Base-by-base conservation (phyloP, 1,284 basidiomycete species). In the Neonothopanus nambi region DNA sequence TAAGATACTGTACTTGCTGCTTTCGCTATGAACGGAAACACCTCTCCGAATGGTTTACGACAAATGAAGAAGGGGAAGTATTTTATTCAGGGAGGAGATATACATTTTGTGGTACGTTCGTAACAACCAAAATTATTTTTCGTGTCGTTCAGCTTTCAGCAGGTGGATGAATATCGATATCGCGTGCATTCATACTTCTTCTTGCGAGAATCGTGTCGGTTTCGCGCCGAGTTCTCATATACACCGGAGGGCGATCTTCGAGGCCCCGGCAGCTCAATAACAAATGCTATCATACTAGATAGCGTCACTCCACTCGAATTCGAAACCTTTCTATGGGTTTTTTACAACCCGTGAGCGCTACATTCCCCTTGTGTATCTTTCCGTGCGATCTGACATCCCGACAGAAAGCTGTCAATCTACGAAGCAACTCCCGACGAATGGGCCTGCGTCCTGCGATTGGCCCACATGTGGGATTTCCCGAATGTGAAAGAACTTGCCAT, bases 321-420 rank as follows among this genome's bases (percentile, higher is more conserved):
- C 54, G 73, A 75, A 15, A 71, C 72, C 2, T 76, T 87, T 37
- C 69, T 85, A 2, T 83, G 81, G 75, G 76, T 85, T 0, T 85
- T 85, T 57, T 85, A 85, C 60, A 85, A 86, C 55, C 76, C 80
- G 84, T 86, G 60, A 33, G 30, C 59, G 82, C 69, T 57, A 18
- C 39, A n/a, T 28, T 47, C 5, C 8, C 40, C 41, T 56, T 11
- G 5, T n/a, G 15, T 23, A 30, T 47, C 13, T 12, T 13, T 36
- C 17, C 24, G 5, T 40, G 2, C 17, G 36, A 8, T 5, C 26
- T 21, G n/a, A 51, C n/a, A 21, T 23, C 17, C n/a, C 12, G 23
- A 36, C 33, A 86, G 84, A 13, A 74, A 70, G 66, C 82, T 84
- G 61, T 81, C 79, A 9, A 82, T 82, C 57, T 74, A 82, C 3